These are phyloP conservation scores for Chaetomium olivaceum DNA, from an alignment of 2,329 filamentous ascomycete genomes.

Conservation along the genomic window DNA sequence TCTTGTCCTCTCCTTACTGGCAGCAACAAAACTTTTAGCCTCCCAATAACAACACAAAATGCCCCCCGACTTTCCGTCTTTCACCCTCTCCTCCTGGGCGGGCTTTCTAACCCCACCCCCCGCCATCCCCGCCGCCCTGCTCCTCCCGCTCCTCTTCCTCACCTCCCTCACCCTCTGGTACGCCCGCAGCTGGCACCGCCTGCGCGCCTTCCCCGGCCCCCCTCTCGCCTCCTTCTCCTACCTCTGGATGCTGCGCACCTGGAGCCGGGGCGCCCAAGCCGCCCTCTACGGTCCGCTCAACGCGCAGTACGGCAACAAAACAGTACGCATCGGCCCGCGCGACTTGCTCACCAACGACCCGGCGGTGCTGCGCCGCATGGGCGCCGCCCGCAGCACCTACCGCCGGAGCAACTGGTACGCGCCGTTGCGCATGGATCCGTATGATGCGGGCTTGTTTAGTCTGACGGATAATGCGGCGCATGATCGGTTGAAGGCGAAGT, in stretches of 20 bases:
- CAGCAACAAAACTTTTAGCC: neutral
- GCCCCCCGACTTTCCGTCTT: neutral
- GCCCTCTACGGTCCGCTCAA: slow-evolving; percentile 32
- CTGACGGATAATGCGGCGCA: slow-evolving; percentile 47
- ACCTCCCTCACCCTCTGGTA: neutral
- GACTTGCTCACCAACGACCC: slow-evolving; percentile 36
- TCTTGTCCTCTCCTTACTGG: no score
- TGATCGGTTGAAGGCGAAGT: slow-evolving; percentile 43
- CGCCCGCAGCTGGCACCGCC: slow-evolving; percentile 5
- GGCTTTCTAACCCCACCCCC: neutral
- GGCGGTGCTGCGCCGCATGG: slow-evolving; percentile 30
- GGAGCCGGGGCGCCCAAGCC: slow-evolving; percentile 22
- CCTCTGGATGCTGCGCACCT: slow-evolving; percentile 9
- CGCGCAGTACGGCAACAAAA: slow-evolving; percentile 31
- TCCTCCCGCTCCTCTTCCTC: neutral
- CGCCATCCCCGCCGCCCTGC: neutral
- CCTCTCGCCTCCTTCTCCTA: slow-evolving; percentile 18
- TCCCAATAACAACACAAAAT: neutral
- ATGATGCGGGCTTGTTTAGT: slow-evolving; percentile 49
- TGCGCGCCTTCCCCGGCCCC: slow-evolving; percentile 21
- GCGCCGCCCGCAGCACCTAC: slow-evolving; percentile 30
- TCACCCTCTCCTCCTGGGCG: neutral
- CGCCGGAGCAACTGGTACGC: slow-evolving; percentile 40
- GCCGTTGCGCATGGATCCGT: slow-evolving; percentile 45
- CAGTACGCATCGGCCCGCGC: slow-evolving; percentile 38